These are phyloP conservation scores for Chrysosporium queenslandicum DNA, from an alignment of 2,329 filamentous ascomycete species.

Conservation along the genomic window DNA sequence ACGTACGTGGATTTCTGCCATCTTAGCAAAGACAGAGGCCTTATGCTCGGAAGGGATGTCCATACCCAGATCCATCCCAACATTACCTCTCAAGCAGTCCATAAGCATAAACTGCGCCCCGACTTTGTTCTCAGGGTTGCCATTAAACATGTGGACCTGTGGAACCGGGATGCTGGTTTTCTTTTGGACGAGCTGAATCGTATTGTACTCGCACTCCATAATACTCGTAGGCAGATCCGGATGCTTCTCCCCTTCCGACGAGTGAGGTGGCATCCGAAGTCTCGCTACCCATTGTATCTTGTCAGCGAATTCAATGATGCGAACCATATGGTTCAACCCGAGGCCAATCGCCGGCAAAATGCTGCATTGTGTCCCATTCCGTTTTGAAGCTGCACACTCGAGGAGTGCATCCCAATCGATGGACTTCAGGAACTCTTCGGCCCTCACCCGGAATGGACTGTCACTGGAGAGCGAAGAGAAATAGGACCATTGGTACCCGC, in stretches of 20 bases:
- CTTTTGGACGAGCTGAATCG: neutral
- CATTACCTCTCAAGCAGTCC: constrained; percentile 22
- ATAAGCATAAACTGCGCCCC: constrained; percentile 26
- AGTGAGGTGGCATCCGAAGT: neutral
- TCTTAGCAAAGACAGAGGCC: constrained; percentile 7
- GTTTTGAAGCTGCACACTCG: neutral
- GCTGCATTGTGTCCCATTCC: constrained; percentile 1
- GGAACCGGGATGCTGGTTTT: constrained; percentile 17
- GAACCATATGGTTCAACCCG: neutral
- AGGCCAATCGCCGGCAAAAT: constrained; percentile 1
- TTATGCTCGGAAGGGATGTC: constrained; percentile 14
- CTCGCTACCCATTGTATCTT: neutral
- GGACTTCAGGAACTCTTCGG: neutral
- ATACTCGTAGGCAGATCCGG: too few relatives aligned
- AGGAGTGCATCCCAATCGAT: neutral
- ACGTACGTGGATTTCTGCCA: constrained; percentile 4
- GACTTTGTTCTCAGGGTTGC: constrained; percentile 18
- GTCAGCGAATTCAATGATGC: neutral
- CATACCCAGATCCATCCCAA: constrained; percentile 7
- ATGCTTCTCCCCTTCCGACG: neutral
- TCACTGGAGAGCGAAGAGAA: neutral
- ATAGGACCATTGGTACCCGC: neutral
- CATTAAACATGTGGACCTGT: constrained; percentile 20
- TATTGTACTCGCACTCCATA: neutral
- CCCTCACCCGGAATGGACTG: neutral